Conservation (phyloP, 129 eudicot genomes). For the Sambucus nigra region DNA sequence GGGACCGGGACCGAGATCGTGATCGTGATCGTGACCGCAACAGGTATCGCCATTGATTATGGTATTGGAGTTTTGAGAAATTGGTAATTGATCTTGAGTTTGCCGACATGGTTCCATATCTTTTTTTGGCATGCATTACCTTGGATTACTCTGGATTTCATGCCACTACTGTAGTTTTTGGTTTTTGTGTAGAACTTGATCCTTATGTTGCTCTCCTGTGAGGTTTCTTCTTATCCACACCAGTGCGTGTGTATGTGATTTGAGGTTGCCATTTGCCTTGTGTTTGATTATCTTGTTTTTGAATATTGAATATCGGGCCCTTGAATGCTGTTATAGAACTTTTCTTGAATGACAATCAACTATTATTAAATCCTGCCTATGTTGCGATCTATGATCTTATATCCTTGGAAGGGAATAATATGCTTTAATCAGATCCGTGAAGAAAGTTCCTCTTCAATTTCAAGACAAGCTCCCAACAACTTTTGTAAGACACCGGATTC, state of each 20-base stretch:
- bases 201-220: neutral
- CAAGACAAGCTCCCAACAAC: too few relatives aligned
- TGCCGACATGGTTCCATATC: too few relatives aligned
- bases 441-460: too few relatives aligned
- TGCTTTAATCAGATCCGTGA: too few relatives aligned
- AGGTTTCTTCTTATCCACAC: neutral
- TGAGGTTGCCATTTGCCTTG: neutral
- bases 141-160: neutral
- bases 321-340: neutral
- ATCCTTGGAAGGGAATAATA: too few relatives aligned
- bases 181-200: neutral
- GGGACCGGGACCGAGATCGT: slow-evolving; percentile 39
- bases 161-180: neutral
- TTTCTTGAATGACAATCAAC: neutral
- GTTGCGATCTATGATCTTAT: too few relatives aligned
- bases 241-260: too few relatives aligned
- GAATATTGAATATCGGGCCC: neutral
- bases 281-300: neutral
- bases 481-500: too few relatives aligned
- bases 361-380: neutral
- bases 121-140: neutral
- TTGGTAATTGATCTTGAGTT: neutral
- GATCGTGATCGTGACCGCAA: slow-evolving; percentile 25
- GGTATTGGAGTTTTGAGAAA: neutral
- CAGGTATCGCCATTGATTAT: slow-evolving; percentile 45